Conservation (phyloP, 1,284 basidiomycete genomes). For the Cystobasidium slooffiae region DNA sequence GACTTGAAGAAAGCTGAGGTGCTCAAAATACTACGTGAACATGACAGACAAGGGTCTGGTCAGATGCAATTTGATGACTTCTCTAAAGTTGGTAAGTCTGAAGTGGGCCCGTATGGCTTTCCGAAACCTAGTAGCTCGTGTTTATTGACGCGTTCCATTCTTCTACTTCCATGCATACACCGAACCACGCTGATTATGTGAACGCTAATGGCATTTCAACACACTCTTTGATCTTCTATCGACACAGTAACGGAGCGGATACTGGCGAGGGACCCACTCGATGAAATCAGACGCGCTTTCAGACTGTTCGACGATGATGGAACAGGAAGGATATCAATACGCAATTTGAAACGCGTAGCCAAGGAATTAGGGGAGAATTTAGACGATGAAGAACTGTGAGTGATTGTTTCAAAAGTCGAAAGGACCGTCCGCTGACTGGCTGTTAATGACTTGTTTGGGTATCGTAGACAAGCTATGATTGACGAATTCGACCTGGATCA, state of each 20-base stretch:
- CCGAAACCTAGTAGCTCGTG: background rate
- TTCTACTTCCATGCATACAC: background rate
- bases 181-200: background rate
- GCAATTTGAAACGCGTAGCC: slow-evolving; percentile 89
- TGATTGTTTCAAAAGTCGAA: background rate
- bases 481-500: slow-evolving; percentile 99
- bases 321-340: slow-evolving; percentile 89
- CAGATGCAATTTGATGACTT: slow-evolving; percentile 95
- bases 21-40: slow-evolving; percentile 87
- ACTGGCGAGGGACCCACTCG: slow-evolving; percentile 89
- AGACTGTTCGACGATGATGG: slow-evolving; percentile 95
- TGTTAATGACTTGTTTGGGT: no score
- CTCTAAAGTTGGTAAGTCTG: slow-evolving; percentile 86
- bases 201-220: background rate
- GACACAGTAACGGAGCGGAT: slow-evolving; percentile 88
- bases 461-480: no score
- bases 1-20: slow-evolving; percentile 99
- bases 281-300: slow-evolving; percentile 94
- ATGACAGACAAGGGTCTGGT: slow-evolving; percentile 86
- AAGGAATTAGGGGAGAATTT: slow-evolving; percentile 95
- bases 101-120: background rate
- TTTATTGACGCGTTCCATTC: slow-evolving; percentile 31
- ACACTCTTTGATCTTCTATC: slow-evolving; percentile 12
- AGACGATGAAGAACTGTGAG: slow-evolving; percentile 92
- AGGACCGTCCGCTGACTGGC: background rate